Base-by-base conservation (phyloP, 2,329 filamentous ascomycete species). In the Fusarium xyrophilum region DNA sequence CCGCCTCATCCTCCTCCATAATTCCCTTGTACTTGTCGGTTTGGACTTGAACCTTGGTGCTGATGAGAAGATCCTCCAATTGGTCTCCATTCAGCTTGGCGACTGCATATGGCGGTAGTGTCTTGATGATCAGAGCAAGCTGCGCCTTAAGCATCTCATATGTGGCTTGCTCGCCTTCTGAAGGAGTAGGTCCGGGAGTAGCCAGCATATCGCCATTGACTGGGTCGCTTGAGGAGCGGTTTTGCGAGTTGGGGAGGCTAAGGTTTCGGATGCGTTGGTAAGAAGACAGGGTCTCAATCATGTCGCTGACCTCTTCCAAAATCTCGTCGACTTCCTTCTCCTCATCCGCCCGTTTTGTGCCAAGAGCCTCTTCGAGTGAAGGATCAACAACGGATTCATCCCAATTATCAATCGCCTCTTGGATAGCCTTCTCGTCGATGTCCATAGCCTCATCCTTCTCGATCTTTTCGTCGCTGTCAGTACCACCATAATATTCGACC, bases 51-150 rank as follows among this genome's bases (percentile, higher is more conserved):
- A 97, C 86, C 75, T 89, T 93, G 46, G 89, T 92, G 79, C 90
- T 95, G 75, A 97, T 91, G 66, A 92, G 90, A 48, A 97, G 82
- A 60, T 93, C 91, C 32, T 90, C 90, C n/a, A 97, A 81, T 76
- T 93, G 91, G 75, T 96, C 91, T 13, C 93, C 93, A 73, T 96
- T 90, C 65, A 97, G 82, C 74, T 96, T 95, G 9, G 93, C 90
- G 27, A 97, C 91, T 2, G 91, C 92, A 75, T 93, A 96, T 2
- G 93, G 93, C 3, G 93, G 93, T 14, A 97, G 81, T 39, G 86
- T 88, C 68, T 90, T 85, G 63, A 97, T 86, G 66, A 97, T 88
- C 32, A 93, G 81, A 1, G 88, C 83, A 23, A 97, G 82, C 75
- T 94, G 92, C 7, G 89, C 86, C 75, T 91, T 93, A 54, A 97